phyloP scores from a whole-genome alignment of 2,329 filamentous ascomycete species.

The Pestalotiopsis sp. region DNA sequence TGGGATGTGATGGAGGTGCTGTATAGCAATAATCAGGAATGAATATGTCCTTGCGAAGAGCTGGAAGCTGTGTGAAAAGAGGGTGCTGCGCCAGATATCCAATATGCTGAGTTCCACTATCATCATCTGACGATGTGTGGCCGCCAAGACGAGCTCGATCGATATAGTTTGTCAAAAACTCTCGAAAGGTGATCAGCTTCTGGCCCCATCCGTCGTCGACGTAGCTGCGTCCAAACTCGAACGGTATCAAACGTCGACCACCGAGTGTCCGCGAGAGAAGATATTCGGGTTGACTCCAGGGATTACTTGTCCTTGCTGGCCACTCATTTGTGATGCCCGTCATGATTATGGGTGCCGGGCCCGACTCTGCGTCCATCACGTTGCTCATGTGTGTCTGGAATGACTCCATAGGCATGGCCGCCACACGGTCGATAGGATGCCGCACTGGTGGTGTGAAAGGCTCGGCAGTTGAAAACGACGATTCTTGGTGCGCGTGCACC shows the following conservation, averaged over 20 bases:
- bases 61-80: conserved; percentile 80
- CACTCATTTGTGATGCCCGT: conserved; percentile 67
- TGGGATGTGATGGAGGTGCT: conserved; percentile 60
- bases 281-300: conserved; percentile 77
- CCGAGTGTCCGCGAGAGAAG: conserved; percentile 73
- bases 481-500: too few relatives aligned
- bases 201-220: conserved; percentile 86
- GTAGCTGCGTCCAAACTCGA: conserved; percentile 87
- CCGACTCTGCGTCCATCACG: conserved; percentile 35
- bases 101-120: conserved; percentile 33
- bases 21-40: conserved; percentile 87
- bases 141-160: conserved; percentile 26
- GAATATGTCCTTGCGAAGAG: conserved; percentile 72
- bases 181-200: conserved; percentile 72
- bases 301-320: conserved; percentile 71
- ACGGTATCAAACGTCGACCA: conserved; percentile 79
- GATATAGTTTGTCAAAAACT: conserved; percentile 70
- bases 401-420: conserved; percentile 53
- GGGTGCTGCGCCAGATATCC: conserved; percentile 94
- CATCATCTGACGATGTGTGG: background rate
- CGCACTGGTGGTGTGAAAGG: conserved; percentile 45
- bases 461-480: conserved; percentile 35
- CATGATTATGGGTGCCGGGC: conserved; percentile 69
- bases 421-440: conserved; percentile 42
- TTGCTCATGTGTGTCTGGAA: conserved; percentile 66